Evolutionary conservation across 208 protist species (phyloP), one percentile per base, ranked within the genome.

Genomic region (Strigomonas galati): DNA sequence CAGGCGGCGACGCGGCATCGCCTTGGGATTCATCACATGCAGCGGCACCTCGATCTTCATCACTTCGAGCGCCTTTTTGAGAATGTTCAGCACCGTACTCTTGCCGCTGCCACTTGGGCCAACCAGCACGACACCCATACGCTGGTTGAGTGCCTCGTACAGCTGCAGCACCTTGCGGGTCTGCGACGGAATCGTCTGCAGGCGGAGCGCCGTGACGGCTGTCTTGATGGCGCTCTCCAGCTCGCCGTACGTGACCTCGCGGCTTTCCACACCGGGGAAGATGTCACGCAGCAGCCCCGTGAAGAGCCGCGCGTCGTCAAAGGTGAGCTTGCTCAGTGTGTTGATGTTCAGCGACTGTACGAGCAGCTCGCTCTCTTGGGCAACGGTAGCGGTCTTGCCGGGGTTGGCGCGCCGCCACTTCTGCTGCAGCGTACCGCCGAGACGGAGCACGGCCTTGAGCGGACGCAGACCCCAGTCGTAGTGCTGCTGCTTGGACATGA

Each of bases 391-490:
- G 44, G 69, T 23, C 44, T 82, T 72, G 55, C 92, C 91, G 14
- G 76, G 40, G 65, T 95, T 78, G 26, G 78, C 78, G 30, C 61
- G 74, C 44, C 81, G 83, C 82, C 92, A 93, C 26, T 76, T 74
- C 74, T 93, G 82, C 61, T 95, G 67, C 17, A 92, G 78, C 28
- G 82, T 83, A 10, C 97, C 97, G 28, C 92, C 93, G 3, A 97
- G 95, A 26, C 95, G 83, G 51, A 99, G 82, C 59, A 99, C 97
- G 35, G 96, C 93, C 62, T 99, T 94, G 64, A 99, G 91, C 40
- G 98, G 98, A 32, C 98, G 91, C 58, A 99, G 82, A 65, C 97
- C 97, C 85, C 97, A 99, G 74, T 99, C 97, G 82, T 99, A 99
- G 83, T 99, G 98, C 69, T 94, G 84, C 82, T 99, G 97, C 65